Evolutionary conservation across 2,329 filamentous ascomycete species (phyloP), one percentile per base, ranked within the genome.

Genomic region (Drechmeria coniospora): DNA sequence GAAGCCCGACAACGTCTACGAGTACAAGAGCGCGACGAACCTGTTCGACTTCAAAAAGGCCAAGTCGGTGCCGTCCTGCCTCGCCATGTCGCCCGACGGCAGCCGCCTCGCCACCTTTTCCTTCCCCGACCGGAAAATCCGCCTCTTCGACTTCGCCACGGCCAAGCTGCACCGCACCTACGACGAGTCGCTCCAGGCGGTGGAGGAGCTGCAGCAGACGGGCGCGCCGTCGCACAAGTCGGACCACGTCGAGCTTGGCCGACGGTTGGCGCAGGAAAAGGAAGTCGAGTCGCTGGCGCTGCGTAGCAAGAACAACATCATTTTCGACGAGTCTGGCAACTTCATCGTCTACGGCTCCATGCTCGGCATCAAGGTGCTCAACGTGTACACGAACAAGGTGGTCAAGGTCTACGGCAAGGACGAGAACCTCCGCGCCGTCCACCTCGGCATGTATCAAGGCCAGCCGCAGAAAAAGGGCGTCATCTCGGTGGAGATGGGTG

Each of bases 41-140:
- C 64, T 98, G 1, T 98, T 95, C 46, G 87, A 93, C 29, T 95
- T 98, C 59, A 95, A 92, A 47, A 95, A 94, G 54, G 70, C 81
- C 27, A 95, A 93, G 51, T 80, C 84, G 0, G 69, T 78, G 1
- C 86, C 87, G 0, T 72, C 75, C 4, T 81, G 80, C 8, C 61
- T 98, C 26, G 81, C 79, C 0, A 68, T 98, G 25, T 94, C 90
- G 0, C 84, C 86, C 0, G 78, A 78, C 0, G 84, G 87, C 5
- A 70, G 79, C 32, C 80, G 84, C 33, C 90, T 98, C 45, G 83
- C 79, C 2, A 79, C 83, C 0, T 76, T 90, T 41, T 98, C 90
- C 0, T 76, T 94, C 40, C 92, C 90, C 0, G 90, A 98, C 51
- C 74, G 90, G 31, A 92, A 92, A 51, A 73, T 98, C 26, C 77